phyloP scores from a whole-genome alignment of 495 filamentous ascomycete species.

The Xylaria curta region DNA sequence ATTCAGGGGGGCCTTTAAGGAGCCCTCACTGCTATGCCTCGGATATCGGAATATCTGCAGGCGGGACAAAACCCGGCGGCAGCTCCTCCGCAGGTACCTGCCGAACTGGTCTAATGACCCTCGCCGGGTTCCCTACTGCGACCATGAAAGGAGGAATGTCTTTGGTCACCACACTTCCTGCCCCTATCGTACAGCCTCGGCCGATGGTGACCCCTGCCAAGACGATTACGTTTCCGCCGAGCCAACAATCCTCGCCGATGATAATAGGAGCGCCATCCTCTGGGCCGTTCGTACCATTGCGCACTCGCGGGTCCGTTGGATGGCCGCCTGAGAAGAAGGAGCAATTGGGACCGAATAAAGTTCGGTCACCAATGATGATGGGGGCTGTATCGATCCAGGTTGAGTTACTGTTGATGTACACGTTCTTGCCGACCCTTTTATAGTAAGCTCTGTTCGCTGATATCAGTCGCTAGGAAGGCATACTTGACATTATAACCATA shows the following conservation, averaged over 20 bases:
- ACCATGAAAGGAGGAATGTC: slow-evolving; percentile 70
- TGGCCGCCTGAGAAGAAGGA: slow-evolving; percentile 76
- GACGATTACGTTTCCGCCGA: slow-evolving; percentile 79
- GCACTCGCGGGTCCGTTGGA: slow-evolving; percentile 72
- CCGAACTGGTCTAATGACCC: slow-evolving; percentile 52
- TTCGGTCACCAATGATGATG: slow-evolving; percentile 79
- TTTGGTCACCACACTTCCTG: slow-evolving; percentile 91
- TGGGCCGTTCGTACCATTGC: slow-evolving; percentile 77
- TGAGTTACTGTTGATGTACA: slow-evolving; percentile 80
- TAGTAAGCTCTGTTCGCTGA: slow-evolving; percentile 7
- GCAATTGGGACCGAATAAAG: slow-evolving; percentile 80
- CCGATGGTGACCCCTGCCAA: slow-evolving; percentile 83
- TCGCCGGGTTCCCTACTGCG: slow-evolving; percentile 72
- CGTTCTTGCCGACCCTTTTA: slow-evolving; percentile 62
- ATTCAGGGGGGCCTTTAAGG: slow-evolving; percentile 90
- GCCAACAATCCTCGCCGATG: slow-evolving; percentile 89
- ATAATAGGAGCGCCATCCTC: slow-evolving; percentile 77
- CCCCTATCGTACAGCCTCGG: slow-evolving; percentile 70
- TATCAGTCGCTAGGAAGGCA: slow-evolving; percentile 3
- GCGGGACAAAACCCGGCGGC: slow-evolving; percentile 23
- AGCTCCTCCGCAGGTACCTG: slow-evolving; percentile 21
- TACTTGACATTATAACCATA: slow-evolving; percentile 76
- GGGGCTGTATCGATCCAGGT: slow-evolving; percentile 79
- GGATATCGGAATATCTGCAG: slow-evolving; percentile 24
- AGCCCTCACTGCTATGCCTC: not conserved